Conservation (phyloP, 257 asterid genomes). For the Asclepias syriaca region DNA sequence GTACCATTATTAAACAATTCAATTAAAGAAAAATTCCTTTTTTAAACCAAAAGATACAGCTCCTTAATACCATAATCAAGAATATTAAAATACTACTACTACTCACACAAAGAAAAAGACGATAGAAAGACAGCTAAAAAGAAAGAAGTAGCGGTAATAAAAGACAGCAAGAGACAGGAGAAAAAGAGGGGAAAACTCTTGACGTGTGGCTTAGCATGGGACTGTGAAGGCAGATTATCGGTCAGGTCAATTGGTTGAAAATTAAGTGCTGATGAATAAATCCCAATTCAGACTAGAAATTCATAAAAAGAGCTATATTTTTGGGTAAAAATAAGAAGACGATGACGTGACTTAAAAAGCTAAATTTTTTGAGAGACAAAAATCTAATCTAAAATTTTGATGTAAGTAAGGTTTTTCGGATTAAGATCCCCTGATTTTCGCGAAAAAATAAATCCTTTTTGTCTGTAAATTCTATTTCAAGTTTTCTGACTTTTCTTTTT, state of each 20-base stretch:
- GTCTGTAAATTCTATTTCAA: no score
- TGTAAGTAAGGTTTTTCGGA: no score
- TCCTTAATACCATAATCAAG: background rate
- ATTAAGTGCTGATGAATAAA: no score
- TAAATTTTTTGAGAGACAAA: no score
- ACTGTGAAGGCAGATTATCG: slow-evolving; percentile 8
- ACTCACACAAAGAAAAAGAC: background rate
- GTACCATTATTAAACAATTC: slow-evolving; percentile 12
- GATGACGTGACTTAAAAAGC: no score
- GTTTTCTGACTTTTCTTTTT: no score
- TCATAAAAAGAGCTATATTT: no score
- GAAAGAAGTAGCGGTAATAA: background rate
- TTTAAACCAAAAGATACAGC: slow-evolving; percentile 2
- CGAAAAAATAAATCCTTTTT: no score
- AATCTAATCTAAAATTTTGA: no score
- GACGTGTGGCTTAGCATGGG: background rate
- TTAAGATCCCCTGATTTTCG: no score
- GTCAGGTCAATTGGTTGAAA: background rate
- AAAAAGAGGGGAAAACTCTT: background rate
- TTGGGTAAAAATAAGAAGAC: no score
- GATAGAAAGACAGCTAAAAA: slow-evolving; percentile 15
- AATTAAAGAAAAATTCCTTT: background rate
- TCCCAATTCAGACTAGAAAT: no score
- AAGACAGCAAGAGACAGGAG: background rate
- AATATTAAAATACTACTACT: background rate